A percentile compares a stretch with the other conserved stretches of the same genome.
Conservation (phyloP, 2,329 filamentous ascomycete species). For the Fusarium sp. region DNA sequence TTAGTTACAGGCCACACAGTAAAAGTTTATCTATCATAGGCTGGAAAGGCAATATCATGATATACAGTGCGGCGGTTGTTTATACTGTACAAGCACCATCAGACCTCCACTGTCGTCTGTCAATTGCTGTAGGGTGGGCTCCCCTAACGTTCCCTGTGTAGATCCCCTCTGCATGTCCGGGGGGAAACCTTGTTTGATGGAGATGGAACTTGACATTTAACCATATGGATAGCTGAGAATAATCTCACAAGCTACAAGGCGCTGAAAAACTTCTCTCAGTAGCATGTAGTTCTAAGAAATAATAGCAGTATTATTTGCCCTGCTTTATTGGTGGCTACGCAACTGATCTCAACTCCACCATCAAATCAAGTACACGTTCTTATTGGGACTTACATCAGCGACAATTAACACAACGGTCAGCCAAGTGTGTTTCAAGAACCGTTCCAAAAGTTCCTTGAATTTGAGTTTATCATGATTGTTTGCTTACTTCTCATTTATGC, state of each 20-base stretch:
- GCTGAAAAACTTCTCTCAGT: background rate
- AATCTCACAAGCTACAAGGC: background rate
- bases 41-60: constrained; percentile 2
- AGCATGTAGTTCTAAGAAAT: background rate
- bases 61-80: background rate
- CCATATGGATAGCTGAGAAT: background rate
- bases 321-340: background rate
- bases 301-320: background rate
- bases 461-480: background rate
- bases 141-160: constrained; percentile 8
- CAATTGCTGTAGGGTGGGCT: constrained; percentile 11
- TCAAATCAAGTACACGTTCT: background rate
- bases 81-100: too few relatives aligned
- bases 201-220: background rate
- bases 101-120: too few relatives aligned
- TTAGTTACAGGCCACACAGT: too few relatives aligned
- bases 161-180: constrained; percentile 1
- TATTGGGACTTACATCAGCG: background rate
- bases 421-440: background rate
- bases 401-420: too few relatives aligned
- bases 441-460: constrained; percentile 8
- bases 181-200: background rate
- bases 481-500: background rate
- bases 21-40: constrained; percentile 15
- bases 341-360: background rate